Percentiles rank a stretch among this genome's conserved stretches.
These are phyloP conservation scores for Blastomyces parvus DNA, from an alignment of 2,329 filamentous ascomycete genomes.

Conservation along the genomic window DNA sequence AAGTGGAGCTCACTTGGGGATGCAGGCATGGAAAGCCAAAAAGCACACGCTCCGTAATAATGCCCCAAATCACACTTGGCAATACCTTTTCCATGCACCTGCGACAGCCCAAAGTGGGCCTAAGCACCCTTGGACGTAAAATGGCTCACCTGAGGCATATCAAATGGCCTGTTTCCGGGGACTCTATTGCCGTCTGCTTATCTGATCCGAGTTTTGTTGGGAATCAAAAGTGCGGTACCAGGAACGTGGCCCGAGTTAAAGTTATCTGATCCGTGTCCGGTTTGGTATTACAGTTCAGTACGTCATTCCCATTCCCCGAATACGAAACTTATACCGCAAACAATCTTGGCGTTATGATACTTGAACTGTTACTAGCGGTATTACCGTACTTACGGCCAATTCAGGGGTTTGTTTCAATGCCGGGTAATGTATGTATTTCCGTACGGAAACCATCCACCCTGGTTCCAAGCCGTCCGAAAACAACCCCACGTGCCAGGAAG, in stretches of 20 bases:
- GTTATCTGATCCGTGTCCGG: slow-evolving; percentile 2
- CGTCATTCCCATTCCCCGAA: background rate
- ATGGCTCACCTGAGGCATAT: background rate
- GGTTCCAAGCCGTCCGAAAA: no score
- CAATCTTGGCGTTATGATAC: no score
- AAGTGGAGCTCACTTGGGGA: background rate
- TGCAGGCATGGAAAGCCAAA: background rate
- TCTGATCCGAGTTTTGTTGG: slow-evolving; percentile 1
- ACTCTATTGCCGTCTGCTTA: background rate
- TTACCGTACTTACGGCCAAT: background rate
- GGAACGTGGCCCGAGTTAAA: no score
- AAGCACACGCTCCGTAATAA: background rate
- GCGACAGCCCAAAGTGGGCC: background rate
- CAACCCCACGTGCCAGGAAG: background rate
- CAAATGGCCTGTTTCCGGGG: background rate
- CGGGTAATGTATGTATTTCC: background rate
- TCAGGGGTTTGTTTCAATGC: no score
- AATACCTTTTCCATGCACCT: background rate
- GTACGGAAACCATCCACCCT: no score
- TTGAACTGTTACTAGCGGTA: background rate
- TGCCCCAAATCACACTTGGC: background rate
- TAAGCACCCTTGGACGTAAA: background rate
- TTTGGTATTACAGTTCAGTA: background rate
- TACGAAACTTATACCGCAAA: background rate
- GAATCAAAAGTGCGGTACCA: background rate